Conservation (phyloP, 2,329 filamentous ascomycete genomes). For the Fusarium oligoseptatum region DNA sequence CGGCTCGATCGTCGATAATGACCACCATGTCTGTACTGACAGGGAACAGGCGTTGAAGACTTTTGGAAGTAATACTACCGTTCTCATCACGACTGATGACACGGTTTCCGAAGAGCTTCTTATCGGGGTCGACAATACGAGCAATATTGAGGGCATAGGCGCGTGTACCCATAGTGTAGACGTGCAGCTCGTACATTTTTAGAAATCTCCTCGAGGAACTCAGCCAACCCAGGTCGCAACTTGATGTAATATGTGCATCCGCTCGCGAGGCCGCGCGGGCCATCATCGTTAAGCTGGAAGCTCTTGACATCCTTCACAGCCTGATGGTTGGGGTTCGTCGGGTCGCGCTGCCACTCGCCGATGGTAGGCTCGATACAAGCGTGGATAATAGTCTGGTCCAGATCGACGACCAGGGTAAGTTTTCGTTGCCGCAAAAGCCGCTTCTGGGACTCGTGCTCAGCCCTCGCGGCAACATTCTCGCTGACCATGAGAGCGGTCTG, state of each 20-base stretch:
- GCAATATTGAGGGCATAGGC: constrained; percentile 96
- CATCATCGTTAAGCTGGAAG: constrained; percentile 92
- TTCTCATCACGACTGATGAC: constrained; percentile 98
- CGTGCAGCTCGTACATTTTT: constrained; percentile 91
- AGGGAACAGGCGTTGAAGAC: constrained; percentile 89
- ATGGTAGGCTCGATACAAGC: constrained; percentile 97
- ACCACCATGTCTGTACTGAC: constrained; percentile 99
- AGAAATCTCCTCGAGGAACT: constrained; percentile 83
- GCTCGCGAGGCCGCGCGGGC: constrained; percentile 74
- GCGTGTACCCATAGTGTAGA: constrained; percentile 98
- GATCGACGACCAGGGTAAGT: constrained; percentile 93
- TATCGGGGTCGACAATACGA: constrained; percentile 90
- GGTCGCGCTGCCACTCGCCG: constrained; percentile 93
- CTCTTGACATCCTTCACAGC: constrained; percentile 89
- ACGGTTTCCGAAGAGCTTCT: constrained; percentile 90
- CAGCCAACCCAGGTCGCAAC: constrained; percentile 85
- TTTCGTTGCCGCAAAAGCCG: constrained; percentile 85
- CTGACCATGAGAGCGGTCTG: constrained; percentile 90
- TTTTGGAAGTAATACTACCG: constrained; percentile 92
- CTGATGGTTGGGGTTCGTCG: constrained; percentile 88
- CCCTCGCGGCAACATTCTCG: constrained; percentile 80
- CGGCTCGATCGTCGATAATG: constrained; percentile 96
- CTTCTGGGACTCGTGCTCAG: constrained; percentile 88
- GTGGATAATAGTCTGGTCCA: constrained; percentile 98
- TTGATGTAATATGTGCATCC: constrained; percentile 99